Percentiles rank a stretch among this genome's conserved stretches.
phyloP scores from a whole-genome alignment of 2,329 filamentous ascomycete species.

The Fusarium sp. region DNA sequence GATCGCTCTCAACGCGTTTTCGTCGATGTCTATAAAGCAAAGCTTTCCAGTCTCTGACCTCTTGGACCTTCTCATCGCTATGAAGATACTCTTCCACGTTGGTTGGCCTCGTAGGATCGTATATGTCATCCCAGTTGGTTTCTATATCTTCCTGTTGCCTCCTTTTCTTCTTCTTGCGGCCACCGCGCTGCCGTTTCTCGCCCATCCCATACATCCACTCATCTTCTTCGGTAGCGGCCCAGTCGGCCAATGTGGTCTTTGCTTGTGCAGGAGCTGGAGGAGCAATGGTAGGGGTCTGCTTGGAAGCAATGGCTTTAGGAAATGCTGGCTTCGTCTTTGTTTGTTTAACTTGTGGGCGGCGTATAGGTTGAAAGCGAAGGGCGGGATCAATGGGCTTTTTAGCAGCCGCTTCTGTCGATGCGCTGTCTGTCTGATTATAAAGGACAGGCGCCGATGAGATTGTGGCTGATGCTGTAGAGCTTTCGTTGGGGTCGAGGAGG shows the following conservation, averaged over 20 bases:
- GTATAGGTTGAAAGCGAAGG: conserved; percentile 88
- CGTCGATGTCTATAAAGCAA: conserved; percentile 77
- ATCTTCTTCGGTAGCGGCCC: conserved; percentile 81
- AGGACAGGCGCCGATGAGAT: conserved; percentile 81
- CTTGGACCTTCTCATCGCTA: conserved; percentile 84
- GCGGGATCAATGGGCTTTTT: conserved; percentile 72
- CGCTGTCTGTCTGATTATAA: conserved; percentile 68
- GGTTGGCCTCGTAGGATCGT: conserved; percentile 84
- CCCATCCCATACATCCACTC: conserved; percentile 75
- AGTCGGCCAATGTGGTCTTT: conserved; percentile 82
- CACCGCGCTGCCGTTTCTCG: conserved; percentile 79
- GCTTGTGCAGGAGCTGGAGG: conserved; percentile 53
- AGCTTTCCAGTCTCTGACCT: conserved; percentile 87
- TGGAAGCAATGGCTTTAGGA: conserved; percentile 54
- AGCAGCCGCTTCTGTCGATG: conserved; percentile 56
- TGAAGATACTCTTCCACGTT: conserved; percentile 85
- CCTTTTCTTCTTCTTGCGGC: conserved; percentile 80
- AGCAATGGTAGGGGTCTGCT: conserved; percentile 49
- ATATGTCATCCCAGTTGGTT: conserved; percentile 92
- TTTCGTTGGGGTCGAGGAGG: conserved; percentile 72
- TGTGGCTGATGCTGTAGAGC: conserved; percentile 62
- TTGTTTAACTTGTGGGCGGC: conserved; percentile 74
- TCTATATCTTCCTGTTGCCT: conserved; percentile 64
- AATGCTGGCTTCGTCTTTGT: conserved; percentile 70
- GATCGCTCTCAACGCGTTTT: conserved; percentile 55